These are phyloP conservation scores for Suhomyces sp. DNA, from an alignment of 805 yeast genomes.

Conservation along the genomic window DNA sequence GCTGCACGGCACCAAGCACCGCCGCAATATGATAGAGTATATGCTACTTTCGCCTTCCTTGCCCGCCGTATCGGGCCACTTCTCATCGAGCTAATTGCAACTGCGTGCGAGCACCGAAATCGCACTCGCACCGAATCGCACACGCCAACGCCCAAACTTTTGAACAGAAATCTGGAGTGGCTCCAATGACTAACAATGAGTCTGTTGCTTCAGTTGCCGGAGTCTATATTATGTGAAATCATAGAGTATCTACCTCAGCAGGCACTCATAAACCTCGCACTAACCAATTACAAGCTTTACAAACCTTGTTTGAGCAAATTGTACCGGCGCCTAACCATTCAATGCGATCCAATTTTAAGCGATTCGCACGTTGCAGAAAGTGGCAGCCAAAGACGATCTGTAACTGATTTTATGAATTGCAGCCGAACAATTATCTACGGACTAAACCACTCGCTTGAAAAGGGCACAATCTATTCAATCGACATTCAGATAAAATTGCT, in stretches of 20 bases:
- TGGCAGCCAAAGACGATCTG: constrained; percentile 7
- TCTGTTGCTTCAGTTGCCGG: constrained; percentile 10
- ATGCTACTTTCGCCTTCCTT: not conserved
- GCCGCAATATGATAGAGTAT: not conserved
- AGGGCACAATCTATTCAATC: constrained; percentile 8
- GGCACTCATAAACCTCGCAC: constrained; percentile 28
- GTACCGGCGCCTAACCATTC: constrained; percentile 25
- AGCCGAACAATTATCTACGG: constrained; percentile 26
- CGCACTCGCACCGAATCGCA: not conserved
- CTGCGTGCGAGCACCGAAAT: not conserved
- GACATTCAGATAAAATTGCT: constrained; percentile 24
- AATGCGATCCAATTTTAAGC: constrained; percentile 16
- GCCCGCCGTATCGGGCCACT: not conserved
- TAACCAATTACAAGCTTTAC: constrained; percentile 34
- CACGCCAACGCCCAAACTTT: not conserved
- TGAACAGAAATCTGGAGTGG: not conserved
- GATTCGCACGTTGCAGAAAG: constrained; percentile 3
- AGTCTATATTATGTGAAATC: constrained; percentile 5
- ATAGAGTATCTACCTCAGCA: constrained; percentile 27
- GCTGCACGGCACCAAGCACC: not conserved
- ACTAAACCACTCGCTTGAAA: constrained; percentile 8
- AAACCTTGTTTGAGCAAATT: constrained; percentile 29
- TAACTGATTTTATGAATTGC: constrained; percentile 21
- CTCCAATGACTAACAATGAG: not conserved
- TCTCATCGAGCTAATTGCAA: not conserved